These are phyloP conservation scores for Tremella fuciformis DNA, from an alignment of 768 basidiomycete genomes.

Conservation along the genomic window DNA sequence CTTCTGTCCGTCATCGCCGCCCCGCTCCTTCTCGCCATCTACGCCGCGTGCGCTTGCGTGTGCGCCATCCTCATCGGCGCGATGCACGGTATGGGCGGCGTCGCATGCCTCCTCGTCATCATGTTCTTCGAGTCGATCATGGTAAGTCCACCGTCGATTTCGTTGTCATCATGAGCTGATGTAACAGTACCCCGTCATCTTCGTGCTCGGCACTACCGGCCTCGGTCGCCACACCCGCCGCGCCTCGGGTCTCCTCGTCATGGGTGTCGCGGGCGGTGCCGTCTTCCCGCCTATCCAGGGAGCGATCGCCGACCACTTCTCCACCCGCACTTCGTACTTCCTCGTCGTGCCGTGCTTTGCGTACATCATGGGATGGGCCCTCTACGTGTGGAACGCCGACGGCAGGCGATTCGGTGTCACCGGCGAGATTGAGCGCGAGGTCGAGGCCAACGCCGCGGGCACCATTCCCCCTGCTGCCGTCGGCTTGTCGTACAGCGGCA, in stretches of 20 bases:
- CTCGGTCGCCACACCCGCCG: slow-evolving; percentile 52
- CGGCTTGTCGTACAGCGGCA: slow-evolving; percentile 26
- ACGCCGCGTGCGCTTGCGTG: slow-evolving; percentile 58
- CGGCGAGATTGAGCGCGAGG: slow-evolving; percentile 23
- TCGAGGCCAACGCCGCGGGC: slow-evolving; percentile 22
- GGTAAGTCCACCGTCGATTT: no score
- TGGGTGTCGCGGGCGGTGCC: slow-evolving; percentile 48
- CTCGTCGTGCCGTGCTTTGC: slow-evolving; percentile 42
- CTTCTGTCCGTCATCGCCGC: slow-evolving; percentile 66
- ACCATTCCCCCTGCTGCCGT: slow-evolving; percentile 24
- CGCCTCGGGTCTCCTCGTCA: slow-evolving; percentile 49
- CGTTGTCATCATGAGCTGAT: no score
- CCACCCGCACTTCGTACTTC: slow-evolving; percentile 41
- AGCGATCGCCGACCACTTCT: slow-evolving; percentile 47
- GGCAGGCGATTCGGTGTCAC: slow-evolving; percentile 27
- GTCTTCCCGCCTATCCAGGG: slow-evolving; percentile 52
- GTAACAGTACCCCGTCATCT: slow-evolving; percentile 56
- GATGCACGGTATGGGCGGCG: slow-evolving; percentile 59
- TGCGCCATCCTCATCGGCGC: slow-evolving; percentile 60
- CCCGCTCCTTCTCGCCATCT: slow-evolving; percentile 61
- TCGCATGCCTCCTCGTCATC: slow-evolving; percentile 63
- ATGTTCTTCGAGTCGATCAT: slow-evolving; percentile 69
- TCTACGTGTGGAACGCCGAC: slow-evolving; percentile 46
- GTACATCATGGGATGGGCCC: slow-evolving; percentile 41
- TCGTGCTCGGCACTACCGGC: slow-evolving; percentile 52